These are phyloP conservation scores for Mycena pura DNA, from an alignment of 768 basidiomycete genomes.

Conservation along the genomic window DNA sequence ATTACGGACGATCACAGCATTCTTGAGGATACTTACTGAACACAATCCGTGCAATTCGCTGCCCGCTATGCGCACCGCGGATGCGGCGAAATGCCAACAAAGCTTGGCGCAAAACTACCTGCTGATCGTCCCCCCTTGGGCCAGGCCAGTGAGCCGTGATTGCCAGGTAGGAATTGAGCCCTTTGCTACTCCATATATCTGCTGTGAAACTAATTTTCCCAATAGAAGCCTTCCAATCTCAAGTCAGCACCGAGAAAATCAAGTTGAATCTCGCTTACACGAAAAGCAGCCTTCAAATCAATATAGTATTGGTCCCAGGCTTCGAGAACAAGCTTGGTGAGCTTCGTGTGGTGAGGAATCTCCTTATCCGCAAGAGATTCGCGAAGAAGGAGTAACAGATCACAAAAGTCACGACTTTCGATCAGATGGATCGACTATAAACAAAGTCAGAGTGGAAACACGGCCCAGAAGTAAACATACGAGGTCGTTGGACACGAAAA, in stretches of 20 bases:
- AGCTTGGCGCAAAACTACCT: conserved; percentile 8
- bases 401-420: conserved; percentile 2
- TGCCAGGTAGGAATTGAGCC: conserved; percentile 4
- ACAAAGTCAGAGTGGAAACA: conserved; percentile 4
- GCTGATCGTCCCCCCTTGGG: neutral
- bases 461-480: conserved; percentile 4
- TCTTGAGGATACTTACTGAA: conserved; percentile 6
- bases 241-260: neutral
- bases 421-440: conserved; percentile 9
- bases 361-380: neutral
- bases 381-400: conserved; percentile 3
- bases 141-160: conserved; percentile 12
- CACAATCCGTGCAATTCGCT: conserved; percentile 5
- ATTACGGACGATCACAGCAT: neutral
- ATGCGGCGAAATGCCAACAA: conserved; percentile 9
- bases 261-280: conserved; percentile 1
- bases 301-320: conserved; percentile 9
- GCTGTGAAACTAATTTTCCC: conserved; percentile 9
- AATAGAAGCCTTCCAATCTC: neutral
- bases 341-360: conserved; percentile 5
- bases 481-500: conserved; percentile 9
- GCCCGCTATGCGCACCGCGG: conserved; percentile 3
- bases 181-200: conserved; percentile 7
- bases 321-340: conserved; percentile 10
- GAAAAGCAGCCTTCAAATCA: conserved; percentile 3